Base-by-base conservation (phyloP, 2,329 filamentous ascomycete genomes). In the Fusarium illudens region DNA sequence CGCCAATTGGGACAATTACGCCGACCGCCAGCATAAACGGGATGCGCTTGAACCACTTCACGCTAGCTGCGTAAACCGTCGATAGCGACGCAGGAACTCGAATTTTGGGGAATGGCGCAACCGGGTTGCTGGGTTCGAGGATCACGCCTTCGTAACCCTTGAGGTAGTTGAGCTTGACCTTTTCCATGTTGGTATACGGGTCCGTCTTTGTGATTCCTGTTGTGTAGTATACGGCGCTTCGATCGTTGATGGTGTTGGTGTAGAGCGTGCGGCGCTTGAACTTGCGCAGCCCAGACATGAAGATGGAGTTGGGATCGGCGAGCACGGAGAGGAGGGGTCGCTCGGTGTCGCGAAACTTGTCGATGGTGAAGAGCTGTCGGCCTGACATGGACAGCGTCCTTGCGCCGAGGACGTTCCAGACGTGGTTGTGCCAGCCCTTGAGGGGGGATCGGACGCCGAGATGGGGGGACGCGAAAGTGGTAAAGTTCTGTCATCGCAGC, bases 391-490 rank as follows among this genome's bases (percentile, higher is more conserved):
- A 96, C 6, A 98, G 80, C 0, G 91, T 93, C 58, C 91, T 86
- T 1, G 93, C 90, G 44, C 93, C 95, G 4, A 98, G 78, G n/a
- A 91, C 86, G 75, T 98, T 98, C 89, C 84, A 97, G 60, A 91
- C 81, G 75, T 85, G 87, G 75, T 88, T 89, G 59, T 86, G 83
- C 80, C 86, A 86, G 15, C 91, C 91, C 48, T 86, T 87, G 42
- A 89, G 79, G 2, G 92, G 92, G 1, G 89, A 88, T 51, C 91
- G 84, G 2, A 92, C 91, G n/a, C 92, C 92, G 8, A 94, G 84
- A 79, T 94, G 92, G 22, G 92, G 95, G 30, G 92, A 90, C 6
- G 92, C 95, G 79, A 98, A 97, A 1, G 94, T 97, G 3, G 91
- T 93, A 79, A 98, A 97, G 83, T 97, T 97, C 87, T 91, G 65